These are phyloP conservation scores for Paraleonurus japonicus DNA, from an alignment of 257 asterid genomes.

Conservation along the genomic window DNA sequence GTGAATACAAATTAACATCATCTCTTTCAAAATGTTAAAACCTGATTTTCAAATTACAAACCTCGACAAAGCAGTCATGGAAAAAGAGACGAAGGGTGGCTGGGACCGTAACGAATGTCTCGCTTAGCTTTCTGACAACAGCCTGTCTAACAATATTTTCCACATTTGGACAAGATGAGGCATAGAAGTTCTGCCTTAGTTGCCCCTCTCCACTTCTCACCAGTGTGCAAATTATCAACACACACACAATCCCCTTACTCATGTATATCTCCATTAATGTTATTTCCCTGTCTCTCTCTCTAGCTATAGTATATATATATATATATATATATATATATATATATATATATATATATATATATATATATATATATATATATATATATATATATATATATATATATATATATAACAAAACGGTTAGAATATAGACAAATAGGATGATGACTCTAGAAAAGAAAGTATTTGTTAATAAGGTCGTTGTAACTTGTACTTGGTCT, in stretches of 20 bases:
- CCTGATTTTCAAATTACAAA: too few species aligned
- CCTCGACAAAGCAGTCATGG: conserved; percentile 82
- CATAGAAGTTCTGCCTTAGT: conserved; percentile 48
- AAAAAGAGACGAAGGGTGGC: conserved; percentile 71
- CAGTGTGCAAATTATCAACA: conserved; percentile 29
- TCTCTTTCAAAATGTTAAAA: too few species aligned
- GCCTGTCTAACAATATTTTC: conserved; percentile 49
- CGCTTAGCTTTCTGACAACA: conserved; percentile 40
- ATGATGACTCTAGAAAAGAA: conserved; percentile 16
- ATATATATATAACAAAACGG: too few species aligned
- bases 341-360: too few species aligned
- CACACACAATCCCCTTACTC: conserved; percentile 19
- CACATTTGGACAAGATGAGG: conserved; percentile 50
- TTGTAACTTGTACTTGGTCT: conserved; percentile 29
- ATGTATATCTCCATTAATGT: neutral
- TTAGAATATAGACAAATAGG: too few species aligned
- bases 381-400: too few species aligned
- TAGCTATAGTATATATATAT: conserved; percentile 19
- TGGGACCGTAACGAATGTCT: conserved; percentile 58
- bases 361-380: too few species aligned
- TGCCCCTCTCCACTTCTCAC: conserved; percentile 44
- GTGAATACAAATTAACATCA: too few species aligned
- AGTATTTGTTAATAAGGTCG: conserved; percentile 12
- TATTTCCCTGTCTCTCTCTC: too few species aligned
- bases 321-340: too few species aligned